Evolutionary conservation across 371 early-diverging fungal genomes (phyloP).

Genomic region (Apophysomyces variabilis): DNA sequence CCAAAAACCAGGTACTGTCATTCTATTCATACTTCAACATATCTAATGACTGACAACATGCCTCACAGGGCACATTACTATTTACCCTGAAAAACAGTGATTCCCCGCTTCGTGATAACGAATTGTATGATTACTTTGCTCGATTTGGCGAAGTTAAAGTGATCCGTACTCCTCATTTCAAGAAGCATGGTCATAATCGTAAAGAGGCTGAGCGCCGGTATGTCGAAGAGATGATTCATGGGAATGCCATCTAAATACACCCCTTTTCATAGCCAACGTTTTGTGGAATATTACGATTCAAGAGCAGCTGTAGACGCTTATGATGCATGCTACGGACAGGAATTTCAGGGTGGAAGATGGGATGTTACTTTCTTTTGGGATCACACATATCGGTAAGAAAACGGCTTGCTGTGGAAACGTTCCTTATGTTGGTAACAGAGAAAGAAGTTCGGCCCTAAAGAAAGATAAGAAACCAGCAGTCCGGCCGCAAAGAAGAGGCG

Average conservation of each 20-base stretch:
- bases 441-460: constrained; percentile 23
- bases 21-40: too few relatives aligned
- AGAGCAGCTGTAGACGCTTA: constrained; percentile 51
- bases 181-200: constrained; percentile 24
- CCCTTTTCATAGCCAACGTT: constrained; percentile 47
- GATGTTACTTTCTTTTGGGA: constrained; percentile 61
- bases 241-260: not conserved
- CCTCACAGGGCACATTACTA: constrained; percentile 54
- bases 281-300: constrained; percentile 61
- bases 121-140: constrained; percentile 40
- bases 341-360: constrained; percentile 51
- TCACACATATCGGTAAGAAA: constrained; percentile 44
- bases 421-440: constrained; percentile 11
- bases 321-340: constrained; percentile 34
- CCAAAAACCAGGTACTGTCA: constrained; percentile 57
- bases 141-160: constrained; percentile 57
- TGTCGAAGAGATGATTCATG: not conserved
- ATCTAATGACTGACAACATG: not conserved
- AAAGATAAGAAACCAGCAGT: constrained; percentile 7
- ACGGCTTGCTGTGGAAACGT: not conserved
- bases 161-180: constrained; percentile 48
- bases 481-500: constrained; percentile 13
- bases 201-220: constrained; percentile 20
- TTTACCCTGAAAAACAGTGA: constrained; percentile 47
- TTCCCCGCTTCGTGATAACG: constrained; percentile 41